Base-by-base conservation (phyloP, 106 monocot genomes). In the Phalaenopsis equestris region DNA sequence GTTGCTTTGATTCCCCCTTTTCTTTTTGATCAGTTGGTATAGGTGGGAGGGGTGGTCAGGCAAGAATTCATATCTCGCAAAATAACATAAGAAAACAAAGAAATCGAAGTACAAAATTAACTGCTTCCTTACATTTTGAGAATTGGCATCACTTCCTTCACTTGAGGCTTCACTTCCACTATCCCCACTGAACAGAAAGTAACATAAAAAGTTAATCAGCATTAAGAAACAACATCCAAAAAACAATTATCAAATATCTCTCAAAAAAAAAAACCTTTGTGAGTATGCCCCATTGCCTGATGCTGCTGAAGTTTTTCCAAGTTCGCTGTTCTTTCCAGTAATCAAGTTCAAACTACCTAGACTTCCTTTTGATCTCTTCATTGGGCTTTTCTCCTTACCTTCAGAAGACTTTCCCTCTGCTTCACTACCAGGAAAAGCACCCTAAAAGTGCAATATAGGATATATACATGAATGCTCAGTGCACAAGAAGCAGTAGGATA, bases 101-200 rank as follows among this genome's bases (percentile, higher is more conserved):
- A 64, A 65, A 79, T n/a, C 24, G 77, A 65, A 19, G 39, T 46
- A 52, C 43, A 9, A 14, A 49, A 76, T 3, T 57, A 56, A 47
- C 43, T 6, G 23, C 30, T 6, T n/a, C 24, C 93, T 92, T 78
- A 94, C 97, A 86, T 92, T 97, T 72, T 97, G 92, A 79, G 97
- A 94, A 84, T 97, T 90, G 38, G 85, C 82, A 85, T 98, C 97
- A 88, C 97, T 98, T 85, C 96, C 96, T 86, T 91, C 94, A 75
- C 90, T 94, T 79, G 94, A 94, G 79, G 83, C 92, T 84, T 94
- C 97, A 83, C 89, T 98, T 85, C 84, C 92, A 86, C 94, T 98
- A 61, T 95, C 95, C 21, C 90, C 92, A 80, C 92, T 92, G 84
- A 76, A 90, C 74, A 74, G 43, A 18, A 74, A 74, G 74, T 74